phyloP scores from a whole-genome alignment of 495 filamentous ascomycete genomes.

The Talaromyces liani region DNA sequence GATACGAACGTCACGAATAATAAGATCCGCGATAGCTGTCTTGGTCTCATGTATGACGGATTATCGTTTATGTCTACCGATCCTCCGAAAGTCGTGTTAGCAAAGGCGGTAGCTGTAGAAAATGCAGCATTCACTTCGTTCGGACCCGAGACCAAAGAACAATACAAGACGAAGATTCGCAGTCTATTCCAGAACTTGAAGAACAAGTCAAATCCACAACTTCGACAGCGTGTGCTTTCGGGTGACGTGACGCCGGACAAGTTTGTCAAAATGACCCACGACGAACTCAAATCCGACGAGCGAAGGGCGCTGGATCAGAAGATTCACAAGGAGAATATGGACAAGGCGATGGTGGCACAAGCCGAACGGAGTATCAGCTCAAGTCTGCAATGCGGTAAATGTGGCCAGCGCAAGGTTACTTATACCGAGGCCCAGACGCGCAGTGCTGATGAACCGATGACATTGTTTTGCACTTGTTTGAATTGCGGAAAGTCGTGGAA shows the following conservation, averaged over 20 bases:
- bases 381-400: constrained; percentile 79
- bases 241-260: constrained; percentile 61
- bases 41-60: constrained; percentile 84
- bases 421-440: constrained; percentile 96
- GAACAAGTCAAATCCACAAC: constrained; percentile 71
- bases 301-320: constrained; percentile 57
- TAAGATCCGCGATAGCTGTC: constrained; percentile 65
- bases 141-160: constrained; percentile 56
- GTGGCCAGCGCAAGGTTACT: constrained; percentile 83
- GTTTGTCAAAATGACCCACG: constrained; percentile 67
- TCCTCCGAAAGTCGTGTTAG: constrained; percentile 48
- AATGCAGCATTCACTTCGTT: constrained; percentile 57
- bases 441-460: constrained; percentile 68
- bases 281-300: constrained; percentile 73
- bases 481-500: constrained; percentile 46
- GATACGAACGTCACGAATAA: constrained; percentile 63
- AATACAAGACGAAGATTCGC: constrained; percentile 81
- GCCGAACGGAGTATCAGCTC: constrained; percentile 82
- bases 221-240: constrained; percentile 66
- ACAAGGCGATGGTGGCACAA: constrained; percentile 86
- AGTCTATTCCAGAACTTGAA: constrained; percentile 90
- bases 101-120: constrained; percentile 66
- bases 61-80: constrained; percentile 38
- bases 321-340: constrained; percentile 85
- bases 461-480: constrained; percentile 41